Conservation (phyloP, 225 moss, liverwort and hornwort species). For the Lunularia cruciata region DNA sequence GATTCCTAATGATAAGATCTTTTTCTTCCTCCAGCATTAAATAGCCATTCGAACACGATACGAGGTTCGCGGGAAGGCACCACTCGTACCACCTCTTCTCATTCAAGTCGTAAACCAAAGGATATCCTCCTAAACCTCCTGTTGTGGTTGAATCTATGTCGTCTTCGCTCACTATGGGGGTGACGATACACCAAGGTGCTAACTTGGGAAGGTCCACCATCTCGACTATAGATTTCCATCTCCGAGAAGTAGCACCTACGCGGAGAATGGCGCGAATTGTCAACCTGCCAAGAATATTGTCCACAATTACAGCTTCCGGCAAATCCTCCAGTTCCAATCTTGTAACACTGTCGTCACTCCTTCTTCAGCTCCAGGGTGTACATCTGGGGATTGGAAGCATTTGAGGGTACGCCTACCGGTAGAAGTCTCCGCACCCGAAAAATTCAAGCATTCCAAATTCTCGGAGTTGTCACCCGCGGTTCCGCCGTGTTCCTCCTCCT, state of each 20-base stretch:
- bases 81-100: slow-evolving; percentile 16
- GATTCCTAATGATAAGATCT: slow-evolving; percentile 16
- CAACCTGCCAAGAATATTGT: slow-evolving; percentile 9
- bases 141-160: neutral
- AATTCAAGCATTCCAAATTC: too few relatives aligned
- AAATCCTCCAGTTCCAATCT: slow-evolving; percentile 9
- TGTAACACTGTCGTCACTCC: neutral
- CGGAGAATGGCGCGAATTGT: slow-evolving; percentile 9
- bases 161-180: slow-evolving; percentile 4
- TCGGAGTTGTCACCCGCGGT: too few relatives aligned
- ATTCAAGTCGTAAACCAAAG: slow-evolving; percentile 15
- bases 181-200: slow-evolving; percentile 10
- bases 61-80: neutral
- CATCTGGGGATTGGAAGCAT: too few relatives aligned
- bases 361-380: neutral
- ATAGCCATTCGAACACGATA: slow-evolving; percentile 3
- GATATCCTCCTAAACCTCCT: neutral
- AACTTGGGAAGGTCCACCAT: slow-evolving; percentile 6
- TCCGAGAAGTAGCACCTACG: slow-evolving; percentile 2
- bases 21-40: slow-evolving; percentile 5
- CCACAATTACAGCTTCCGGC: slow-evolving; percentile 19
- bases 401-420: too few relatives aligned
- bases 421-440: too few relatives aligned
- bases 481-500: too few relatives aligned
- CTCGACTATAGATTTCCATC: slow-evolving; percentile 8